Base-by-base conservation (phyloP, 176 grass and related monocot genomes). In the Otatea glauca region DNA sequence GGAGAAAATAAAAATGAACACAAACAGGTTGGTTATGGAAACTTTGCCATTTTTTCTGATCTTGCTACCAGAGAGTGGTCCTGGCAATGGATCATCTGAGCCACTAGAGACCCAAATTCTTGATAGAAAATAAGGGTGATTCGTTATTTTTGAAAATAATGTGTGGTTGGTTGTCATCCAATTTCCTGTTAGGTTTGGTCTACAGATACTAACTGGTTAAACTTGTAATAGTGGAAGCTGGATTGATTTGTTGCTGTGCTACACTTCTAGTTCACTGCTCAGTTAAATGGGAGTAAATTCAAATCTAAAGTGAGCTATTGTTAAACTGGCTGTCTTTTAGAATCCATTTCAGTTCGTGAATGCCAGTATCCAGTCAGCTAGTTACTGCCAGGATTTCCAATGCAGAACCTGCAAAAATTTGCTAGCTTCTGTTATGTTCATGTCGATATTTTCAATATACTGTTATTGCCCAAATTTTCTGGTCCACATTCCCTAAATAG, bases 191-290 rank as follows among this genome's bases (percentile, higher is more conserved):
- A 78, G 18, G 10, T 18, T 64, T 65, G 34, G 8, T 61, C 7
- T 62, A 47, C 37, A 70, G 64, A 86, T 20, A 81, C 9, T 24
- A 70, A 44, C 41, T 86, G 55, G 47, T 72, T 82, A n/a, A 1
- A 77, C 24, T 54, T 20, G 12, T 51, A 34, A 14, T 59, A 68
- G 13, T 29, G 18, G 5, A 85, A 48, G 64, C 62, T 49, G 25
- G 39, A 68, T 67, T 76, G 49, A 68, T 32, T 73, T 44, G 29
- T 45, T 65, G 17, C 10, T 23, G 20, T 75, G 48, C 59, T 48
- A 12, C 11, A 48, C 45, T 17, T 50, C 16, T 38, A 25, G 23
- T 56, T 29, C 42, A 70, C 12, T 70, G 18, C 21, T 50, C 24
- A 21, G 44, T 71, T 42, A 42, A 32, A 75, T n/a, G 17, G 51